These are phyloP conservation scores for Pseudonitzschia delicatissima DNA, from an alignment of 108 stramenopile species.

Conservation along the genomic window DNA sequence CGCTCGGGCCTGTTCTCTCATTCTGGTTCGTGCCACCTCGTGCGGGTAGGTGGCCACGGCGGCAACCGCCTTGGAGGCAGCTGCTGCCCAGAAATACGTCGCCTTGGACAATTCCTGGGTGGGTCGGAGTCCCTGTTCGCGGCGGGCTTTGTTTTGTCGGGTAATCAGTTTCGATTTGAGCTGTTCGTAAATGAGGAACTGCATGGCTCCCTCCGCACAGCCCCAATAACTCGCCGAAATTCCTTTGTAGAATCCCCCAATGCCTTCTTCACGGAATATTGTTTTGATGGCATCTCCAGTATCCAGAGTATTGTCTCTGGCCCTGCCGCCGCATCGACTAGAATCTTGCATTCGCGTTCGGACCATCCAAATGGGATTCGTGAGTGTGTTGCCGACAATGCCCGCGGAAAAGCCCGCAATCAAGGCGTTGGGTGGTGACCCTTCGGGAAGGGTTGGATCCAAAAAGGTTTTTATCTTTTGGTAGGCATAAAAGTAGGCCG, in stretches of 20 bases:
- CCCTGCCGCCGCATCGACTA: too few species aligned
- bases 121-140: constrained; percentile 47
- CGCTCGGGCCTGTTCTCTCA: constrained; percentile 85
- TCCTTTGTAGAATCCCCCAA: constrained; percentile 89
- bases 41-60: constrained; percentile 89
- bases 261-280: constrained; percentile 77
- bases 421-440: constrained; percentile 59
- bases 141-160: constrained; percentile 51
- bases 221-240: constrained; percentile 93
- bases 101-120: constrained; percentile 64
- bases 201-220: constrained; percentile 84
- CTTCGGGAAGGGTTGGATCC: constrained; percentile 51
- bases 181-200: constrained; percentile 92
- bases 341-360: constrained; percentile 88
- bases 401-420: constrained; percentile 64
- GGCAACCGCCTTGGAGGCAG: constrained; percentile 79
- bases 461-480: constrained; percentile 55
- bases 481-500: constrained; percentile 88
- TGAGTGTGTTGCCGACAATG: constrained; percentile 75
- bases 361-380: constrained; percentile 96
- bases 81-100: constrained; percentile 75
- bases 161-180: constrained; percentile 64
- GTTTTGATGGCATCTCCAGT: constrained; percentile 65
- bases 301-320: too few species aligned
- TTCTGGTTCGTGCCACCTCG: constrained; percentile 90